phyloP scores from a whole-genome alignment of 768 basidiomycete genomes.

The Mycena venus region DNA sequence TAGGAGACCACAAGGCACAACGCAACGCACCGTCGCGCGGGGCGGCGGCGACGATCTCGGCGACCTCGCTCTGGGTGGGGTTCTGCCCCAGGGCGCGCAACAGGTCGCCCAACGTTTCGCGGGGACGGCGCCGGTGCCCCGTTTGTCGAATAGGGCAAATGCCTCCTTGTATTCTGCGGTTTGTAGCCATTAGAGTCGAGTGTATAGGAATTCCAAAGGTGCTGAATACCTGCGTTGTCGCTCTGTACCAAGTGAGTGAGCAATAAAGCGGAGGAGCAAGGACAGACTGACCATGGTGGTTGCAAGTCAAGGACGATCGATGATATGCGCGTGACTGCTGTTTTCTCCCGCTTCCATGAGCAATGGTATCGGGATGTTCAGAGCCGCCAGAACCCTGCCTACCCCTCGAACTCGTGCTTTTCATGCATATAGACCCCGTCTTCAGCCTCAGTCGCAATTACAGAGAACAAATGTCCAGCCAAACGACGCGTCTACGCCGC shows the following conservation, averaged over 20 bases:
- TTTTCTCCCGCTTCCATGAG: slow-evolving; percentile 10
- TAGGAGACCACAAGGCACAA: neutral
- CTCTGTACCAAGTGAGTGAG: slow-evolving; percentile 44
- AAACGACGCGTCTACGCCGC: neutral
- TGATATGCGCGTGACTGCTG: too few species aligned
- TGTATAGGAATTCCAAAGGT: neutral
- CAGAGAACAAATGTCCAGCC: slow-evolving; percentile 8
- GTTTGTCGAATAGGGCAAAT: slow-evolving; percentile 98
- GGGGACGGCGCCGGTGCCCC: slow-evolving; percentile 92
- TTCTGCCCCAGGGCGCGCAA: slow-evolving; percentile 96
- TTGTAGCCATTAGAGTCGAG: neutral
- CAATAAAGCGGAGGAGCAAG: neutral
- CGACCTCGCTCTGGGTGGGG: slow-evolving; percentile 98
- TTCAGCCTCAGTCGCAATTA: slow-evolving; percentile 6
- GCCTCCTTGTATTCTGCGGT: slow-evolving; percentile 94
- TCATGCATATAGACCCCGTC: neutral
- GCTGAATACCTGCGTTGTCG: slow-evolving; percentile 63
- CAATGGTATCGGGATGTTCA: slow-evolving; percentile 9
- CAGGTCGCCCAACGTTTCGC: slow-evolving; percentile 92
- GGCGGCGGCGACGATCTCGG: slow-evolving; percentile 78
- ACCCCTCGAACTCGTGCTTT: slow-evolving; percentile 23
- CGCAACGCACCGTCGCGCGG: slow-evolving; percentile 77
- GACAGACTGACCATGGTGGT: slow-evolving; percentile 23
- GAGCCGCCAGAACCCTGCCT: slow-evolving; percentile 15
- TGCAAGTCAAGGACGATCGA: too few species aligned